phyloP scores from a whole-genome alignment of 1,284 basidiomycete species.

The Ganoderma multipileum region DNA sequence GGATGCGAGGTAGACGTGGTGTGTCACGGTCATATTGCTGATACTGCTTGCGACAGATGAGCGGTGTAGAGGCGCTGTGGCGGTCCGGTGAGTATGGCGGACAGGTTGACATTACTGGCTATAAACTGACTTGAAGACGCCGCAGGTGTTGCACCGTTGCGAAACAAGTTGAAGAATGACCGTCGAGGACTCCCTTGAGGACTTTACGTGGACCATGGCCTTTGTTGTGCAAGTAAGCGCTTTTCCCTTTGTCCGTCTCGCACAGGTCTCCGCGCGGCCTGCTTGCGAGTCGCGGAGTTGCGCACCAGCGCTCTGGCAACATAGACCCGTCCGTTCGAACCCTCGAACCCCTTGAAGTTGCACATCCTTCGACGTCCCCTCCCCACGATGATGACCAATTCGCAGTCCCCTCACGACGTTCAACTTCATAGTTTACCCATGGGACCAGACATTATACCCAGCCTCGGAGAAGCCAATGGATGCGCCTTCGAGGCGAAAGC shows the following conservation, averaged over 20 bases:
- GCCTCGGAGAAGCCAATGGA: background rate
- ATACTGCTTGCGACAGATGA: background rate
- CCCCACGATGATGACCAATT: background rate
- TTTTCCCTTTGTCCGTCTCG: background rate
- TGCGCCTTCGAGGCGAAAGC: background rate
- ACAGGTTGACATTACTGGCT: background rate
- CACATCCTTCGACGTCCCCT: too few relatives aligned
- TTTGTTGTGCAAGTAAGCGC: background rate
- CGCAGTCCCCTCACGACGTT: background rate
- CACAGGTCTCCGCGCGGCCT: background rate
- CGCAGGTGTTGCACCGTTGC: background rate
- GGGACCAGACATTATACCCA: background rate
- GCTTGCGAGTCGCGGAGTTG: background rate
- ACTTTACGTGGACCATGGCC: background rate
- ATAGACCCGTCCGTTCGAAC: too few relatives aligned
- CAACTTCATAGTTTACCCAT: background rate
- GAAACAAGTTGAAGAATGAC: background rate
- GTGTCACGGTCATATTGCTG: background rate
- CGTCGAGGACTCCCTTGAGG: background rate
- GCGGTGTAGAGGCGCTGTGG: background rate
- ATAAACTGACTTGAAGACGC: background rate
- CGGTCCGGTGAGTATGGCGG: background rate
- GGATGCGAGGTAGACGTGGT: constrained; percentile 23
- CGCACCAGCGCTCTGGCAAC: background rate
- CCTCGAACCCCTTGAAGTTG: too few relatives aligned